phyloP scores from a whole-genome alignment of 2,329 filamentous ascomycete genomes.

The Neonectria ditissima region DNA sequence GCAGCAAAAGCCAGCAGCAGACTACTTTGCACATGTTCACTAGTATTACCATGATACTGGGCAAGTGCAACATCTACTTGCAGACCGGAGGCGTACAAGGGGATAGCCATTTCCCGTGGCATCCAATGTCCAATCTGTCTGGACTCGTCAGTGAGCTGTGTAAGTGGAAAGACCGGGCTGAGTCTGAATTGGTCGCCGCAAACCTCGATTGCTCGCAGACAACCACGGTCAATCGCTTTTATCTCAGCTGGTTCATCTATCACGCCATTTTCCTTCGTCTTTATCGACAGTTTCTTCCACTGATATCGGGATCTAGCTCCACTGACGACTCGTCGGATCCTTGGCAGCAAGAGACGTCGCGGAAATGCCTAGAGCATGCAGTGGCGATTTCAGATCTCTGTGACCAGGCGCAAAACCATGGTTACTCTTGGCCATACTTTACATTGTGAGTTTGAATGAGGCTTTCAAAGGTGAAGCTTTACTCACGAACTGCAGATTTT shows the following conservation, averaged over 20 bases:
- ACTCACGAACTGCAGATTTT: conserved; percentile 18
- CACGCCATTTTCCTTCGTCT: conserved; percentile 24
- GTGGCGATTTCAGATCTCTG: conserved; percentile 16
- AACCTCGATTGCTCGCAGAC: conserved; percentile 24
- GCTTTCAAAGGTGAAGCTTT: no score
- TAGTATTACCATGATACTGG: conserved; percentile 13
- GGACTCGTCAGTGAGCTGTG: conserved; percentile 12
- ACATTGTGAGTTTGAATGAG: conserved; percentile 26
- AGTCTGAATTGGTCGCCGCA: neutral
- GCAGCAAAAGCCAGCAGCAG: neutral
- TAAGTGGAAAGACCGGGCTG: conserved; percentile 7
- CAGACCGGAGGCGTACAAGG: conserved; percentile 31
- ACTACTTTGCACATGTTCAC: conserved; percentile 16
- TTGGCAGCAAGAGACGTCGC: conserved; percentile 31
- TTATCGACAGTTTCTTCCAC: conserved; percentile 30
- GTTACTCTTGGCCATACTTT: conserved; percentile 32
- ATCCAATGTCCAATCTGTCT: conserved; percentile 27
- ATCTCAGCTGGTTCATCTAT: conserved; percentile 30
- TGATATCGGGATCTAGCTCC: conserved; percentile 10
- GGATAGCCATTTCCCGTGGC: conserved; percentile 33
- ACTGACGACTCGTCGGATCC: conserved; percentile 23
- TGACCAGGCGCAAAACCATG: conserved; percentile 13
- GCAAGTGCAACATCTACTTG: conserved; percentile 25
- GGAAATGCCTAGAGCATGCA: conserved; percentile 25
- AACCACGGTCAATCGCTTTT: conserved; percentile 19